Conservation (phyloP, 805 yeast species). For the Scheffersomyces coipomensis region DNA sequence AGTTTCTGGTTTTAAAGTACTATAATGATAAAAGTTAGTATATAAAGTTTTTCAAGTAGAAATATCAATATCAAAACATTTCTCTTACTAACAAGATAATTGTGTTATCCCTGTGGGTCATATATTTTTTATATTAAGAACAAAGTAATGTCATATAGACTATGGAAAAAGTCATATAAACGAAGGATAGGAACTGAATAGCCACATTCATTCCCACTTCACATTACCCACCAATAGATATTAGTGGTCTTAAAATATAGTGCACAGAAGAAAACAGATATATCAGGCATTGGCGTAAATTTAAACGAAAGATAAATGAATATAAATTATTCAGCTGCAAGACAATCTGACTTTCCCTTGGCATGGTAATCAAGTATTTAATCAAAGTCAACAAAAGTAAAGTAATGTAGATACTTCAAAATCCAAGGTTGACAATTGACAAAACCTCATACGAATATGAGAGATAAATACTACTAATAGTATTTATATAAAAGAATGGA, state of each 20-base stretch:
- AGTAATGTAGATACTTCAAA: too few species aligned
- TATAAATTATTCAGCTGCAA: slow-evolving; percentile 29
- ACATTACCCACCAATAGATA: slow-evolving; percentile 12
- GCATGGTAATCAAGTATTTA: slow-evolving; percentile 14
- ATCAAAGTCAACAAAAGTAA: slow-evolving; percentile 9
- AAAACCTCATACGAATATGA: slow-evolving; percentile 10
- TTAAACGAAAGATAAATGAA: slow-evolving; percentile 22
- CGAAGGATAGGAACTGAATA: slow-evolving; percentile 30
- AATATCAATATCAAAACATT: not conserved
- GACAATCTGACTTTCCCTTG: slow-evolving; percentile 42
- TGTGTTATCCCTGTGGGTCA: slow-evolving; percentile 9
- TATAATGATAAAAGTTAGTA: slow-evolving; percentile 27
- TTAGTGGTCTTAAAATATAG: slow-evolving; percentile 8
- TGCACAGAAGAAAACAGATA: slow-evolving; percentile 44
- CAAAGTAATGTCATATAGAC: slow-evolving; percentile 12
- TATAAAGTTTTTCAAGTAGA: slow-evolving; percentile 1
- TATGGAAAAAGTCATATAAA: slow-evolving; percentile 21
- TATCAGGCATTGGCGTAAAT: slow-evolving; percentile 42
- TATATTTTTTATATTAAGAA: slow-evolving; percentile 3
- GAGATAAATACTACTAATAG: slow-evolving; percentile 8
- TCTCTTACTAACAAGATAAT: too few species aligned
- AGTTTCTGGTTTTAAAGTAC: slow-evolving; percentile 76
- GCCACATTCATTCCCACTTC: slow-evolving; percentile 38
- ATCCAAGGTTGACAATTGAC: slow-evolving; percentile 11
- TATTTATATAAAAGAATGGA: slow-evolving; percentile 5